Evolutionary conservation across 1,284 basidiomycete species (phyloP).

Genomic region (Ustilago crameri): DNA sequence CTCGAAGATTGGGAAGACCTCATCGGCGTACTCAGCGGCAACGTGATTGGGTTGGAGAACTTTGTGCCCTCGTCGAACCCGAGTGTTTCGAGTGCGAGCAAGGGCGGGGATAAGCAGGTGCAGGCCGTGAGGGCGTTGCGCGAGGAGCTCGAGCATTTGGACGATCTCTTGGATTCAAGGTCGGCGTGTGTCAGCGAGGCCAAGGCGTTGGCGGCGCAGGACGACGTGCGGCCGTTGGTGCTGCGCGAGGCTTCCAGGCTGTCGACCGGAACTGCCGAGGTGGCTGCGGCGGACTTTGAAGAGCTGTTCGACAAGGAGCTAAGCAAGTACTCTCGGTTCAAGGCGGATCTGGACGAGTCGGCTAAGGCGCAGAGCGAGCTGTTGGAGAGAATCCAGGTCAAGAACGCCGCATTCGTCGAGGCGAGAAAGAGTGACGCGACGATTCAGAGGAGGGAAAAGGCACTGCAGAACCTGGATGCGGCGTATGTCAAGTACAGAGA

Average conservation of each 20-base stretch:
- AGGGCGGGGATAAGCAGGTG: constrained; percentile 26
- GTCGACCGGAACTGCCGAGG: constrained; percentile 72
- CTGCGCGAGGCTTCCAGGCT: constrained; percentile 74
- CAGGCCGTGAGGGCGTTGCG: constrained; percentile 75
- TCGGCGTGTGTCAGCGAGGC: constrained; percentile 77
- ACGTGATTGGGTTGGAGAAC: constrained; percentile 28
- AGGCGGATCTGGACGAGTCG: constrained; percentile 75
- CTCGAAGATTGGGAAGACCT: constrained; percentile 46
- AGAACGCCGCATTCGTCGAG: constrained; percentile 80
- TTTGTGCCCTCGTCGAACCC: constrained; percentile 35
- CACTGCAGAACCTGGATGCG: constrained; percentile 85
- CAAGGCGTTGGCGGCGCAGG: constrained; percentile 75
- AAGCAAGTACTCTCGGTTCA: constrained; percentile 81
- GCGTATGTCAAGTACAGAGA: constrained; percentile 90
- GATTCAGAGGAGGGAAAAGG: constrained; percentile 84
- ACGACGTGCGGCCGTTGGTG: constrained; percentile 81
- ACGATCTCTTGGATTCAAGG: constrained; percentile 74
- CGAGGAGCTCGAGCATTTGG: constrained; percentile 80
- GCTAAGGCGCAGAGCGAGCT: constrained; percentile 76
- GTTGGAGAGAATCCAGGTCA: constrained; percentile 78
- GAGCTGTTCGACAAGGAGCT: constrained; percentile 82
- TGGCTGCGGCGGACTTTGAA: constrained; percentile 73
- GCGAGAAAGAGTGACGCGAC: constrained; percentile 82
- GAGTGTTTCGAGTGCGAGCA: constrained; percentile 12
- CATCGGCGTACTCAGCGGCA: constrained; percentile 31